These are phyloP conservation scores for Climacium dendroides DNA, from an alignment of 225 moss, liverwort and hornwort species.

Conservation along the genomic window DNA sequence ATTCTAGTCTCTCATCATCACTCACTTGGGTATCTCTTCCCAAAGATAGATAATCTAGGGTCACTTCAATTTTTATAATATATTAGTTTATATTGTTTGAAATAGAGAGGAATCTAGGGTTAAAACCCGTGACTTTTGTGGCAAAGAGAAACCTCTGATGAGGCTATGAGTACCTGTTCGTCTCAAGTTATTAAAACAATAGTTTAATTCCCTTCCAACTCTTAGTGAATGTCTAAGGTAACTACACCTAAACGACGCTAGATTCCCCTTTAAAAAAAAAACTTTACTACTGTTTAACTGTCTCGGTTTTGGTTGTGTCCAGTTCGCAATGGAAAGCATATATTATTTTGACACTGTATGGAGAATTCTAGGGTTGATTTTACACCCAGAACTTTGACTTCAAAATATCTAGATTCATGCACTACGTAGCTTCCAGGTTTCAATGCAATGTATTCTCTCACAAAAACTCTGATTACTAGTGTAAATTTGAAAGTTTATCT, in stretches of 20 bases:
- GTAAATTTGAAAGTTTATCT: background rate
- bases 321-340: background rate
- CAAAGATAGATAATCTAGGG: background rate
- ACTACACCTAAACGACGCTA: background rate
- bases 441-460: background rate
- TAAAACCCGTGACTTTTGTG: too few species aligned
- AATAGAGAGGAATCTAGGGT: background rate
- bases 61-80: background rate
- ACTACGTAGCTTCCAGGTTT: background rate
- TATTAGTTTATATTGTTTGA: too few species aligned
- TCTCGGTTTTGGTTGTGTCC: background rate
- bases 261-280: too few species aligned
- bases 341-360: background rate
- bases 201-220: background rate
- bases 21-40: background rate
- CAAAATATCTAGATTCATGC: background rate
- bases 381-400: background rate
- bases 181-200: background rate
- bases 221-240: background rate
- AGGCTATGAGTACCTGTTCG: background rate
- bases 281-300: too few species aligned
- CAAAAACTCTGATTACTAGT: background rate
- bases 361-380: background rate
- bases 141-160: background rate
- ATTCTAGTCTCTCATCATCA: background rate